Base-by-base conservation (phyloP, 164 flowering plant genomes). In the Tinospora cordifolia region DNA sequence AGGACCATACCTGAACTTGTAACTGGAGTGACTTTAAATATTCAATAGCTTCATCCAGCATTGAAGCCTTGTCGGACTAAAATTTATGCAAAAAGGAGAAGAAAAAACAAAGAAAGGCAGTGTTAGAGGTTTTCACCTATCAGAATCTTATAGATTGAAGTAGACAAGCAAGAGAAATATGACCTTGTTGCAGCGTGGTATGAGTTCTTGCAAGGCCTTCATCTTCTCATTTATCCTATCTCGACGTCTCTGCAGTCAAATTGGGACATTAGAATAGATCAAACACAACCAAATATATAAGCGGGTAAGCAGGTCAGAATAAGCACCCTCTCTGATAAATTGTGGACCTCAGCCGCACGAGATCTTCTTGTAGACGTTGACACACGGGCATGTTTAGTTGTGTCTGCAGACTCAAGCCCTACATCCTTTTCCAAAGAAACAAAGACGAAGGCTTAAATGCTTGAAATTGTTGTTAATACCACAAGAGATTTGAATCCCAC, bases 151-250 rank as follows among this genome's bases (percentile, higher is more conserved):
- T 51, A 51, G 19, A 8, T 51, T 51, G 7, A 51, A 51, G 8
- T 30, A 11, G 66, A 5, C 40, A 27, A 63, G 21, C 8, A 38
- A 26, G 0, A 63, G 38, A 8, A 60, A 36, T 21, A 39, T 24
- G 14, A 87, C 97, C 96, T 93, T 93, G 85, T 87, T 93, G 79
- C 97, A 91, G 36, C 87, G 88, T 68, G 98, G 98, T 72, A 93
- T 87, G 63, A 93, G 91, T 77, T 93, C 98, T 80, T 93, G 97
- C 81, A 93, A 82, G 64, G 96, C 90, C 80, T 69, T 91, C 98
- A 93, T 91, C 87, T 89, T 91, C 80, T 93, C 96, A 71, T 93
- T 93, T 77, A 93, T 93, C 79, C 98, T 82, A 75, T 93, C 98
- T 49, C 98, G 85, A n/a, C 98, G 90, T 76, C 89, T 87, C 98